Conservation (phyloP, 371 early-diverging fungal species). For the Mortierella sp. region DNA sequence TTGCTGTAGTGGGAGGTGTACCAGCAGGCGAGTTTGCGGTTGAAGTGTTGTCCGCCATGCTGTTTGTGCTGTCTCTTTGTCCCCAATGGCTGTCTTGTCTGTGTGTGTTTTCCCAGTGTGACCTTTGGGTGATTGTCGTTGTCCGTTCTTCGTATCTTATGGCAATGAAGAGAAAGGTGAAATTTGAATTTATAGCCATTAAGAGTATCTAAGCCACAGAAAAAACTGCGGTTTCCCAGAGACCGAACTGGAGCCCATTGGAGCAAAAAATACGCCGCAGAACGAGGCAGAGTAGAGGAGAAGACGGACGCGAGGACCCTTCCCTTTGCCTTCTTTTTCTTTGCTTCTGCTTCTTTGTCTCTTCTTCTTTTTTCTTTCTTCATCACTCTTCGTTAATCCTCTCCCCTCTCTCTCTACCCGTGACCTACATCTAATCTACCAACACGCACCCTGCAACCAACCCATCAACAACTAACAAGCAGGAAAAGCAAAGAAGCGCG, state of each 20-base stretch:
- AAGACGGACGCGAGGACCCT: constrained; percentile 5
- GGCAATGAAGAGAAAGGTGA: not conserved
- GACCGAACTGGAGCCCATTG: not conserved
- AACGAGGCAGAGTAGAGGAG: not conserved
- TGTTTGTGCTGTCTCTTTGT: not conserved
- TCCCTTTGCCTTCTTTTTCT: not conserved
- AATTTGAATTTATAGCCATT: too few species aligned
- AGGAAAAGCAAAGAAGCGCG: not conserved
- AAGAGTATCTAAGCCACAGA: not conserved
- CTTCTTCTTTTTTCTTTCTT: not conserved
- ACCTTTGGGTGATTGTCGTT: not conserved
- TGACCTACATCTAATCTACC: not conserved
- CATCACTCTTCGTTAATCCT: not conserved
- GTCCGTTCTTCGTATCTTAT: not conserved
- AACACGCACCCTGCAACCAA: not conserved
- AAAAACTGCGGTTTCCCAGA: constrained; percentile 32
- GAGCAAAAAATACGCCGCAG: constrained; percentile 14
- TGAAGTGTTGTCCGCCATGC: constrained; percentile 6
- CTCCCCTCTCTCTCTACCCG: not conserved
- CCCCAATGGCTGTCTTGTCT: not conserved
- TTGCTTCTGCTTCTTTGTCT: not conserved
- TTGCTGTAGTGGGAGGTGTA: not conserved
- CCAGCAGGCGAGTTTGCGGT: constrained; percentile 17
- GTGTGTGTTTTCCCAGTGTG: not conserved
- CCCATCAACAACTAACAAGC: constrained; percentile 2